Evolutionary conservation across 805 yeast species (phyloP).

Genomic region (Candida verbasci): DNA sequence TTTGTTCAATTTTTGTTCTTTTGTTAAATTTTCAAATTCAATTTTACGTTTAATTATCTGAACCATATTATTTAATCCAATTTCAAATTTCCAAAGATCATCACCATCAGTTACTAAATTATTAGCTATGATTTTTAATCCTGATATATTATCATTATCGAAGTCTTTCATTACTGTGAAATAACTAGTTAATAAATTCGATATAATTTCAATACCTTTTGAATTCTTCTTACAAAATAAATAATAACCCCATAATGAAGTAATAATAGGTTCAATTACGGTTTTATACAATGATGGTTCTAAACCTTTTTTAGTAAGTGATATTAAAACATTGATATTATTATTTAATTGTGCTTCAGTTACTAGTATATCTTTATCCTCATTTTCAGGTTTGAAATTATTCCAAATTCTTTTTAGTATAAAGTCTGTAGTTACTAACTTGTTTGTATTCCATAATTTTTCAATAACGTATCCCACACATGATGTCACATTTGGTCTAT

Average conservation of each 20-base stretch:
- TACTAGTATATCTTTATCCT: conserved; percentile 23
- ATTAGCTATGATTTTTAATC: conserved; percentile 22
- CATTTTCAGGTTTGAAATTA: conserved; percentile 32
- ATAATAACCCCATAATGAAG: conserved; percentile 43
- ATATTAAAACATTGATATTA: conserved; percentile 58
- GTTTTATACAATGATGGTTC: conserved; percentile 19
- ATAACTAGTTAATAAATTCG: conserved; percentile 35
- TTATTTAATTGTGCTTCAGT: conserved; percentile 54
- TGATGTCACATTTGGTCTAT: conserved; percentile 56
- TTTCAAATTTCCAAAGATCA: conserved; percentile 36
- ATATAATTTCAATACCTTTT: conserved; percentile 31
- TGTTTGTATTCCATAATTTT: conserved; percentile 47
- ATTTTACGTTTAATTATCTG: conserved; percentile 18
- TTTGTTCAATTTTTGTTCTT: conserved; percentile 22
- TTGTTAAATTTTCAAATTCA: conserved; percentile 5
- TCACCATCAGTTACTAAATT: conserved; percentile 27
- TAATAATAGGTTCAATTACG: conserved; percentile 27
- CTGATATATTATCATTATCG: conserved; percentile 8
- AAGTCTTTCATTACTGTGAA: conserved; percentile 18
- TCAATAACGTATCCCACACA: conserved; percentile 54
- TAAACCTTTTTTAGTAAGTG: conserved; percentile 45
- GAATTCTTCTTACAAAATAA: conserved; percentile 26
- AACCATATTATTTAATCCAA: conserved; percentile 37
- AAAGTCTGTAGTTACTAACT: conserved; percentile 53
- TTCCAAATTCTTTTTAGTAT: conserved; percentile 49